Evolutionary conservation across 192 early-diverging fungal genomes (phyloP).

Genomic region (Coemansia sp.): DNA sequence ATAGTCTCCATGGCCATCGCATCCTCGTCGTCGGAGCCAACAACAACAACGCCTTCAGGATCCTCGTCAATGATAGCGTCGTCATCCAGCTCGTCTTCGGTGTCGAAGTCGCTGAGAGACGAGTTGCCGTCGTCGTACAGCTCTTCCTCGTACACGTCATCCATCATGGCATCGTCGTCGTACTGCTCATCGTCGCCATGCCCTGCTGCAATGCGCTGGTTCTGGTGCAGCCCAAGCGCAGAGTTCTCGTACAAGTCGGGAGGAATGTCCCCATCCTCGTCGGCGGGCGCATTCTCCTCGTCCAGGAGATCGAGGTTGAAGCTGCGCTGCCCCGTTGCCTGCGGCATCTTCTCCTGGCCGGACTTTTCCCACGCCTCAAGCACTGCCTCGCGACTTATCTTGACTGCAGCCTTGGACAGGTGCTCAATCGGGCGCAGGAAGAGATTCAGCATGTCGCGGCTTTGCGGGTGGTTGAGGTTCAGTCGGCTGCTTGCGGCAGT

Average conservation of each 20-base stretch:
- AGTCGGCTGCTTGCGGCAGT: conserved; percentile 80
- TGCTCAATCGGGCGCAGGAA: conserved; percentile 88
- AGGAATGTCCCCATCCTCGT: conserved; percentile 48
- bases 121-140: conserved; percentile 61
- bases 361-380: conserved; percentile 49
- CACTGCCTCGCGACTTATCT: conserved; percentile 71
- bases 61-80: conserved; percentile 45
- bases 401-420: conserved; percentile 85
- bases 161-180: conserved; percentile 41
- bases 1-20: conserved; percentile 46
- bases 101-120: conserved; percentile 66
- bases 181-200: conserved; percentile 22
- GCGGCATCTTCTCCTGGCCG: conserved; percentile 54
- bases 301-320: conserved; percentile 45
- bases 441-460: conserved; percentile 69
- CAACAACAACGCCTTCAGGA: conserved; percentile 66
- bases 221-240: conserved; percentile 54
- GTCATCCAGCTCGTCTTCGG: conserved; percentile 69
- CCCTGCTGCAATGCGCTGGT: conserved; percentile 44
- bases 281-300: conserved; percentile 33
- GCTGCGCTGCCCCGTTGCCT: conserved; percentile 25
- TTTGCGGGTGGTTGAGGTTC: conserved; percentile 87
- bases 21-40: conserved; percentile 72
- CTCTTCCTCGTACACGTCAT: conserved; percentile 54
- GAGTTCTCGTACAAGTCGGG: conserved; percentile 58